Percentiles rank a stretch among this genome's conserved stretches.
phyloP scores from a whole-genome alignment of 2,329 filamentous ascomycete genomes.

The Alternaria sp. region DNA sequence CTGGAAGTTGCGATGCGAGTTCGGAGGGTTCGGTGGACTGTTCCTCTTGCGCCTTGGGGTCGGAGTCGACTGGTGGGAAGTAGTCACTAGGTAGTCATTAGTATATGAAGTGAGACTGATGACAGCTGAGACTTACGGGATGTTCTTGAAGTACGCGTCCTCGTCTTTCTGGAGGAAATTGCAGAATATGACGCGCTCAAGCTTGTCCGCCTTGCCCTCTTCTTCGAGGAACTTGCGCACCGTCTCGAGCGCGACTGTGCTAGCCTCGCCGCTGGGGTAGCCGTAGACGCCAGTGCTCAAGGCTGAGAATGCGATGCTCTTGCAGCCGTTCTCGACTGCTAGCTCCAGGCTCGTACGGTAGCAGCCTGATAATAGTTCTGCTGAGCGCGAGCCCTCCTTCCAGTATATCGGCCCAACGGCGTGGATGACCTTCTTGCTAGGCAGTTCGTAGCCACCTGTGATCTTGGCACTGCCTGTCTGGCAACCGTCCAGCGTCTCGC shows the following conservation, averaged over 20 bases:
- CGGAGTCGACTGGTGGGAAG: constrained; percentile 41
- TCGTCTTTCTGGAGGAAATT: constrained; percentile 82
- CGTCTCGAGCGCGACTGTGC: constrained; percentile 70
- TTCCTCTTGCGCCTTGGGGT: constrained; percentile 20
- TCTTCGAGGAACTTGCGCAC: constrained; percentile 62
- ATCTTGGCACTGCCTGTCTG: constrained; percentile 81
- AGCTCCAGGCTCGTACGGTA: constrained; percentile 75
- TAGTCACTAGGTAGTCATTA: constrained; percentile 34
- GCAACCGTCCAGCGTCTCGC: constrained; percentile 74
- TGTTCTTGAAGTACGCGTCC: constrained; percentile 68
- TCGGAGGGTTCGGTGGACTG: constrained; percentile 37
- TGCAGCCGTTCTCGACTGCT: constrained; percentile 70
- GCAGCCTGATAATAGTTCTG: constrained; percentile 62
- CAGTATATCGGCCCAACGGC: constrained; percentile 85
- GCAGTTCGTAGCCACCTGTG: constrained; percentile 77
- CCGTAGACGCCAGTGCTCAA: constrained; percentile 91
- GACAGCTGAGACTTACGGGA: constrained; percentile 68
- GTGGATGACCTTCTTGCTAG: constrained; percentile 82
- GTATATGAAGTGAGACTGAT: background rate
- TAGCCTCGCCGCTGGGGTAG: constrained; percentile 78
- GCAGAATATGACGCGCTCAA: constrained; percentile 83
- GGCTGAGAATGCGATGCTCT: constrained; percentile 79
- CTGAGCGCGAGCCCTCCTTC: constrained; percentile 46
- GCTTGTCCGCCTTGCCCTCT: constrained; percentile 51
- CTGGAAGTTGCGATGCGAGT: constrained; percentile 54